Evolutionary conservation across 2,329 filamentous ascomycete species (phyloP).

Genomic region (Fusarium sp.): DNA sequence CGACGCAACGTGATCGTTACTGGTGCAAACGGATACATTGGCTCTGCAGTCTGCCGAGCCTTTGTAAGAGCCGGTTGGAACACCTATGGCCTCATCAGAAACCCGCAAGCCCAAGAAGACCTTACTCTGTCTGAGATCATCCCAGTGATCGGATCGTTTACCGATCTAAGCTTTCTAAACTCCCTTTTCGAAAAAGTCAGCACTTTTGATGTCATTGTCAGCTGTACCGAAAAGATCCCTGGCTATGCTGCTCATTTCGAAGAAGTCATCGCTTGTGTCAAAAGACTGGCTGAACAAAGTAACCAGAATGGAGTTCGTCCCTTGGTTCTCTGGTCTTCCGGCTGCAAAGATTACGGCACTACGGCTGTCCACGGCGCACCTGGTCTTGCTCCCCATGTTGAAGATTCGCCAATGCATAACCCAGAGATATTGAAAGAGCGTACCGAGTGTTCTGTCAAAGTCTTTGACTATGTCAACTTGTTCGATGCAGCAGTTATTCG

Average conservation of each 20-base stretch:
- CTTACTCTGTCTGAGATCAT: conserved; percentile 57
- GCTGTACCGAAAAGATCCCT: conserved; percentile 58
- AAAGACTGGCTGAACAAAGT: conserved; percentile 52
- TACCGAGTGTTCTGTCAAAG: conserved; percentile 48
- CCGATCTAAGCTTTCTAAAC: conserved; percentile 51
- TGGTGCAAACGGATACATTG: conserved; percentile 66
- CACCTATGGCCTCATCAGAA: conserved; percentile 62
- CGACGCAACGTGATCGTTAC: conserved; percentile 58
- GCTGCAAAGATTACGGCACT: conserved; percentile 66
- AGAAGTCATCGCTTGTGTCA: conserved; percentile 55
- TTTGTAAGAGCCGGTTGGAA: conserved; percentile 63
- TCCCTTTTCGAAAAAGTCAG: conserved; percentile 43
- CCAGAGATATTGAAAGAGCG: conserved; percentile 50
- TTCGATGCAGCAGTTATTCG: conserved; percentile 62
- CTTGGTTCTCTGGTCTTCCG: conserved; percentile 62
- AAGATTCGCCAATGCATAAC: conserved; percentile 57
- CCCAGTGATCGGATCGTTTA: conserved; percentile 59
- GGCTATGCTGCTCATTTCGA: conserved; percentile 59
- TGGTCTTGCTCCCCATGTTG: conserved; percentile 59
- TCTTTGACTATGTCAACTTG: conserved; percentile 55
- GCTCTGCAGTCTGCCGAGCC: conserved; percentile 60
- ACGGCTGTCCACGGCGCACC: conserved; percentile 54
- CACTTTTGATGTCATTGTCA: conserved; percentile 60
- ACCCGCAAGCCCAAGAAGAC: conserved; percentile 46
- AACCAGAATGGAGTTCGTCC: conserved; percentile 54